These are phyloP conservation scores for Starmerella sirachaensis DNA, from an alignment of 805 yeast species.

Conservation along the genomic window DNA sequence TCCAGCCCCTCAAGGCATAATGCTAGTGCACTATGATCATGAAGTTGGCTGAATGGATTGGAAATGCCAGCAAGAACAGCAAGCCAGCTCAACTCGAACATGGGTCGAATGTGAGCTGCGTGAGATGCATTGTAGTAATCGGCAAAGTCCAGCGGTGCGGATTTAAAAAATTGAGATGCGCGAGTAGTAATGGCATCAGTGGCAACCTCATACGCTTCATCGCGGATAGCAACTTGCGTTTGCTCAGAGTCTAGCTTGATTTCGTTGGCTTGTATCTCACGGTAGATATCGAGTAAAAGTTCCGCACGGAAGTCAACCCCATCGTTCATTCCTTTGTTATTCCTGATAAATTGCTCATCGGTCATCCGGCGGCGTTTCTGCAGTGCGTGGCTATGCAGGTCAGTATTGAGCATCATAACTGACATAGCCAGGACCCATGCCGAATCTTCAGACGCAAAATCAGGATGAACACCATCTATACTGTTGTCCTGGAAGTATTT, in stretches of 20 bases:
- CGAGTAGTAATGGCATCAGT: constrained; percentile 83
- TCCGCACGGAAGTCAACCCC: constrained; percentile 73
- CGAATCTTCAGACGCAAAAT: constrained; percentile 81
- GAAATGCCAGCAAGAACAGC: constrained; percentile 88
- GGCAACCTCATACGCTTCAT: constrained; percentile 74
- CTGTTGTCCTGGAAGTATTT: constrained; percentile 71
- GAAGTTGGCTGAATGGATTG: constrained; percentile 82
- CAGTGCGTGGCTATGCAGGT: constrained; percentile 79
- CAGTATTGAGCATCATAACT: constrained; percentile 86
- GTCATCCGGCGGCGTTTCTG: constrained; percentile 76
- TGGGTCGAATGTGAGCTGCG: constrained; percentile 80
- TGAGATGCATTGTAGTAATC: constrained; percentile 72
- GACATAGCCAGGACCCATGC: constrained; percentile 90
- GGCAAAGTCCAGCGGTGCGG: constrained; percentile 35
- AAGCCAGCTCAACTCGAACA: constrained; percentile 95
- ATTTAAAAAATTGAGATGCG: constrained; percentile 67
- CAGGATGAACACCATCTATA: constrained; percentile 26
- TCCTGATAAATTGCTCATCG: constrained; percentile 68
- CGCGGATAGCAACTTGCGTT: constrained; percentile 77
- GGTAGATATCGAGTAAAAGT: constrained; percentile 52
- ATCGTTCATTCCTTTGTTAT: constrained; percentile 87
- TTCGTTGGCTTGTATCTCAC: constrained; percentile 73
- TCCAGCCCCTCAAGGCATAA: constrained; percentile 73
- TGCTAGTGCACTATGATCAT: constrained; percentile 37
- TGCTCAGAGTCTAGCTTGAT: constrained; percentile 88